Base-by-base conservation (phyloP, 169 alveolate genomes). In the Plasmodium fragile region DNA sequence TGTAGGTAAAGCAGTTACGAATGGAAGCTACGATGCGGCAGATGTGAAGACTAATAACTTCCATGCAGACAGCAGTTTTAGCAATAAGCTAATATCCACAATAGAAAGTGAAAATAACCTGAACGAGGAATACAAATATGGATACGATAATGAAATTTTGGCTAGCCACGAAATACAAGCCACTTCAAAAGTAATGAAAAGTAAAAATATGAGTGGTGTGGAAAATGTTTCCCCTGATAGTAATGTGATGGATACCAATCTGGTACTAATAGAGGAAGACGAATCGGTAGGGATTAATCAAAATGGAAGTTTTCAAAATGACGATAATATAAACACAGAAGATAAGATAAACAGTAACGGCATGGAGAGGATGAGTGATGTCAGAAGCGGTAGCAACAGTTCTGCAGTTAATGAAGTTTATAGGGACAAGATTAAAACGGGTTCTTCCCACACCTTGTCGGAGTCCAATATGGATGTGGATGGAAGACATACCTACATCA, bases 121-220 rank as follows among this genome's bases (percentile, higher is more conserved):
- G 34, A 28, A 53, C 41, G 90, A 81, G 13, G 90, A 81, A 53
- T 53, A 18, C 39, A 30, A 30, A 28, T 81, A 36, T 81, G 53
- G 22, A 41, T 79, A 69, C 59, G 75, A 36, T 81, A 82, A 59
- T 49, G 82, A 82, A 16, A 7, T n/a, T 65, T 22, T 82, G 69
- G 8, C 13, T 18, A 43, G 32, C 53, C 32, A 69, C 11, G 81
- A 43, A 22, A 34, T 39, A 7, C 72, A 65, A 69, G 2, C 2
- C 22, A 82, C 11, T 81, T 81, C 77, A 13, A 25, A 52, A 18
- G 13, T 52, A 1, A 18, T 13, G 41, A 81, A 41, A 81, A 52
- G 41, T 81, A 30, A 22, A 41, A 7, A 81, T 81, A 32, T 39
- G 13, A 79, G 5, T 45, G 43, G 34, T 79, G 36, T 3, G 25